These are phyloP conservation scores for Apiospora saccharicola DNA, from an alignment of 2,329 filamentous ascomycete species.

Conservation along the genomic window DNA sequence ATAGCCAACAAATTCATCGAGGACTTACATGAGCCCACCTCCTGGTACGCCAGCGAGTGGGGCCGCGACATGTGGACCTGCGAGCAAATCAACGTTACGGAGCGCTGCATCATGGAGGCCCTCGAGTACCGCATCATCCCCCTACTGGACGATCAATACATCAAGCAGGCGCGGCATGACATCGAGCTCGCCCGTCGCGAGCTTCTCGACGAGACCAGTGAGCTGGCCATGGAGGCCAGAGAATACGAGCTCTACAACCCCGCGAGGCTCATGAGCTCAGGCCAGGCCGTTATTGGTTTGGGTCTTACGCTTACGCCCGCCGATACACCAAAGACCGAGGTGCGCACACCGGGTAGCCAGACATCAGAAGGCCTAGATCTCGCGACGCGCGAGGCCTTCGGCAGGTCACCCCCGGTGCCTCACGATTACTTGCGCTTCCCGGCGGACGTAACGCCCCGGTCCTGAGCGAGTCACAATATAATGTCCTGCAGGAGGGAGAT, in stretches of 20 bases:
- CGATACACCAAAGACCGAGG: constrained; percentile 47
- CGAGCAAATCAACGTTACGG: constrained; percentile 69
- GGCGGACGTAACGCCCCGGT: constrained; percentile 26
- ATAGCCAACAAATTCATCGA: constrained; percentile 73
- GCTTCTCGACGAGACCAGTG: constrained; percentile 37
- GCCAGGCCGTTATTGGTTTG: constrained; percentile 48
- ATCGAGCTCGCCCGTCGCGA: constrained; percentile 66
- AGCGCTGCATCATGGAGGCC: constrained; percentile 70
- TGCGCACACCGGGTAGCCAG: constrained; percentile 33
- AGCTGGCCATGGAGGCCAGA: constrained; percentile 30
- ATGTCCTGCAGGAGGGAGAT: background rate
- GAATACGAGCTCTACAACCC: constrained; percentile 36
- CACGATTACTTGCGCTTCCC: constrained; percentile 37
- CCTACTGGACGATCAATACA: constrained; percentile 62
- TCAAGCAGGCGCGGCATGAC: constrained; percentile 66
- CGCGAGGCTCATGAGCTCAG: constrained; percentile 49
- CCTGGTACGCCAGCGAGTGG: constrained; percentile 62
- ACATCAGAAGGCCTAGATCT: constrained; percentile 30
- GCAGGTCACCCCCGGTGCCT: constrained; percentile 31
- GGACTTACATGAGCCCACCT: constrained; percentile 62
- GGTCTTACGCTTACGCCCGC: constrained; percentile 51
- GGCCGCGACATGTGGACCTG: constrained; percentile 64
- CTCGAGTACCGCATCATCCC: constrained; percentile 69
- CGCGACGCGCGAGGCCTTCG: constrained; percentile 37
- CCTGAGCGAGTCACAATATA: constrained; percentile 3